Conservation (phyloP, 176 grass and related monocot species). For the Triticum turgidum region DNA sequence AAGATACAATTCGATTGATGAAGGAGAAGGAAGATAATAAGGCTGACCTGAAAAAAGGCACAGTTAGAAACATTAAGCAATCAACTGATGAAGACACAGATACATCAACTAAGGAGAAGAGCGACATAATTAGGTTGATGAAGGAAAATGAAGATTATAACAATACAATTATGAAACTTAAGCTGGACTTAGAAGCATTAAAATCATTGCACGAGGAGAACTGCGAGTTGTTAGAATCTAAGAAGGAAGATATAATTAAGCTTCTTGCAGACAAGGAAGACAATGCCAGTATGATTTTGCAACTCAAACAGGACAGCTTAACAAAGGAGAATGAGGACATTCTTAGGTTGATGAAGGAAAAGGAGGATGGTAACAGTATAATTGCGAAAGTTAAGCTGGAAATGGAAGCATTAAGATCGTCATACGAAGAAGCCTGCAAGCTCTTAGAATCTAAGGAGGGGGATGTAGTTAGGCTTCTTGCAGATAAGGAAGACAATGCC, state of each 20-base stretch:
- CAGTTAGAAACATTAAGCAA: background rate
- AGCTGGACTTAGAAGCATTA: slow-evolving; percentile 47
- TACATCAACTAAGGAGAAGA: slow-evolving; percentile 34
- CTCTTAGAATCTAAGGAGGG: slow-evolving; percentile 52
- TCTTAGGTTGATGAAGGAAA: slow-evolving; percentile 67
- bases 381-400: slow-evolving; percentile 65
- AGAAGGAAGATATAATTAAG: slow-evolving; percentile 40
- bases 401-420: slow-evolving; percentile 50
- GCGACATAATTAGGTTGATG: slow-evolving; percentile 53
- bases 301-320: slow-evolving; percentile 42
- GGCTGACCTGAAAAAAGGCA: slow-evolving; percentile 22
- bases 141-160: slow-evolving; percentile 66
- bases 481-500: slow-evolving; percentile 39
- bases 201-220: slow-evolving; percentile 48
- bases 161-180: slow-evolving; percentile 62
- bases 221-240: slow-evolving; percentile 48
- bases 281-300: slow-evolving; percentile 24
- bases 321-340: slow-evolving; percentile 41
- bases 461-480: slow-evolving; percentile 33
- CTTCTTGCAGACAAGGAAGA: slow-evolving; percentile 44
- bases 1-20: slow-evolving; percentile 41
- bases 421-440: slow-evolving; percentile 42
- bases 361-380: slow-evolving; percentile 47
- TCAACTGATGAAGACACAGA: slow-evolving; percentile 18
- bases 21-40: slow-evolving; percentile 43